Evolutionary conservation across 495 filamentous ascomycete genomes (phyloP), one percentile per base, ranked within the genome.

Genomic region (Podospora bellae-mahoneyi): DNA sequence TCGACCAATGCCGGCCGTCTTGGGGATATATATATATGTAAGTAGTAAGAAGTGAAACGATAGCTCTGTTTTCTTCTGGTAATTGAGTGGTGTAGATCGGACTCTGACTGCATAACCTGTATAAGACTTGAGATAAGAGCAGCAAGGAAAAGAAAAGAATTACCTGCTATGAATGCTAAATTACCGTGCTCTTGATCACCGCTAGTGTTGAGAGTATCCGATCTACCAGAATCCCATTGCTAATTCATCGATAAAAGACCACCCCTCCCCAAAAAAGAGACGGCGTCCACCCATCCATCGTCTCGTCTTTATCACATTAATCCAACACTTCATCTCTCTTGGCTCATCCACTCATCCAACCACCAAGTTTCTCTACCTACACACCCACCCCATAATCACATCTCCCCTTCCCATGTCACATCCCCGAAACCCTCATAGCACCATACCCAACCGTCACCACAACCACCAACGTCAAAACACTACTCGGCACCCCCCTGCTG

Each of bases 381-480:
- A 32, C 30, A 32, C 30, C 7, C 30, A 32, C 30, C 30, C 4
- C 30, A 32, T 7, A 32, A 32, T 7, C 30, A 32, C 5, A 32
- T 48, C 15, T 10, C 39, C 9, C 39, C 39, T 13, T 48, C 39
- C 9, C 13, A 48, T 48, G 9, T 48, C 53, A 97, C 75, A 96
- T 83, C 0, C 92, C 92, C 32, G 87, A 86, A 30, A 93, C 78
- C 71, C 85, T 81, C 94, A 97, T 97, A 71, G 95, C 83, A 9
- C 88, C 92, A 77, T 97, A 98, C 3, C 95, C 96, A 44, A 89
- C 78, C 3, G 92, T 92, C 20, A 97, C 85, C 18, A 97, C 87
- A n/a, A 98, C 91, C 2, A 84, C 79, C 68, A 96, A 89, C 18
- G 91, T 85, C 60, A 97, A 83, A 18, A 97, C 69, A 83, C 91